phyloP scores from a whole-genome alignment of 768 basidiomycete species.

The Dendrothele bispora region DNA sequence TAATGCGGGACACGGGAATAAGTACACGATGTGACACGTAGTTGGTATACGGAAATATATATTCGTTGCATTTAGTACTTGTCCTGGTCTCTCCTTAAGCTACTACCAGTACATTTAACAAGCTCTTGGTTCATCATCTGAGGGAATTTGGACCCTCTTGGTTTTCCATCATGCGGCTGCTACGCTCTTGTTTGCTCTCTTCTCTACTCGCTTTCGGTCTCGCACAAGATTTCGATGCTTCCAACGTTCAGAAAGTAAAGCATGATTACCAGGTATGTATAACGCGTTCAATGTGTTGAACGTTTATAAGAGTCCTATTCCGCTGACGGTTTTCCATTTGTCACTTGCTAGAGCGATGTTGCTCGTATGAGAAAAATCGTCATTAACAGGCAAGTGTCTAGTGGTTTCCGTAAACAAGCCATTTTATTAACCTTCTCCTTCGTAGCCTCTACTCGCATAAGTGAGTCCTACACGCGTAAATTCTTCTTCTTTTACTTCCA shows the following conservation, averaged over 20 bases:
- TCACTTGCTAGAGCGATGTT: conserved; percentile 75
- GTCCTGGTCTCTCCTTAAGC: too few species aligned
- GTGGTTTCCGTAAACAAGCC: conserved; percentile 4
- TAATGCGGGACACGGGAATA: too few species aligned
- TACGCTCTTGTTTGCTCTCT: conserved; percentile 50
- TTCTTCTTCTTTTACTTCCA: background rate
- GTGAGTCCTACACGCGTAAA: conserved; percentile 40
- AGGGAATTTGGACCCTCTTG: too few species aligned
- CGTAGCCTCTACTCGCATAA: conserved; percentile 84
- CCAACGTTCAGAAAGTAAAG: conserved; percentile 48
- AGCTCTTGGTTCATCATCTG: too few species aligned
- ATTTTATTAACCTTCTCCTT: conserved; percentile 11
- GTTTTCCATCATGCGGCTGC: conserved; percentile 66
- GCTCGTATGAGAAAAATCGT: conserved; percentile 91
- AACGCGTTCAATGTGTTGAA: too few species aligned
- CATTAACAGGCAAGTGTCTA: conserved; percentile 67
- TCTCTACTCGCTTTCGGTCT: conserved; percentile 43
- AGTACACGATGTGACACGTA: too few species aligned
- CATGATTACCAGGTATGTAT: conserved; percentile 72
- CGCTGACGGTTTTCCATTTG: background rate
- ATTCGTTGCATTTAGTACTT: too few species aligned
- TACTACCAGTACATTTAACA: too few species aligned
- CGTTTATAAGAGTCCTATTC: background rate
- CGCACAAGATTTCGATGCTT: conserved; percentile 44
- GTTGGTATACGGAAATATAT: too few species aligned